phyloP scores from a whole-genome alignment of 2,329 filamentous ascomycete genomes.

The Colletotrichum spinosum region DNA sequence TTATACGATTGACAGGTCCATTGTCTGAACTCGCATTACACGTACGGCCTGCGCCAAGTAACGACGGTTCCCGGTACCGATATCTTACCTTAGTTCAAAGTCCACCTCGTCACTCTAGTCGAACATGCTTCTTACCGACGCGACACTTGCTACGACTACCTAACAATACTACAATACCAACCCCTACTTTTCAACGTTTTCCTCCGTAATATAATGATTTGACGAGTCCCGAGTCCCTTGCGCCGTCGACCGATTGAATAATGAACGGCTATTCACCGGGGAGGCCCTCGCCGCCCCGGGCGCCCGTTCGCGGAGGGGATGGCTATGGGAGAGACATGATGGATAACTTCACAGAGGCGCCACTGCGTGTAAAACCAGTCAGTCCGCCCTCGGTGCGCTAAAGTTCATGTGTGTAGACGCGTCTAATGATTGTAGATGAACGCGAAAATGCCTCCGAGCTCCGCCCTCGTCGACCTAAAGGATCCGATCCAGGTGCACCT shows the following conservation, averaged over 20 bases:
- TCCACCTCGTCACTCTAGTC: conserved; percentile 1
- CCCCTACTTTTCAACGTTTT: conserved; percentile 24
- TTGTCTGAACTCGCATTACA: conserved; percentile 10
- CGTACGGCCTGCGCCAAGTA: neutral
- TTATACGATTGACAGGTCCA: conserved; percentile 6
- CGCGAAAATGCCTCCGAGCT: conserved; percentile 63
- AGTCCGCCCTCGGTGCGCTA: conserved; percentile 41
- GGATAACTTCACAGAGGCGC: conserved; percentile 65
- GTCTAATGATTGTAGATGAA: conserved; percentile 57
- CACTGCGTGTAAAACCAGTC: conserved; percentile 68
- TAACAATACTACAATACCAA: conserved; percentile 4
- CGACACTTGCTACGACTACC: conserved; percentile 4
- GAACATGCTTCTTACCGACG: conserved; percentile 31
- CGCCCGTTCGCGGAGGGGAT: conserved; percentile 58
- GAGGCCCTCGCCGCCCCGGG: conserved; percentile 46
- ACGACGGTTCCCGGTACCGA: conserved; percentile 7
- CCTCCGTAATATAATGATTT: conserved; percentile 36
- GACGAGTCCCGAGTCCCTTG: conserved; percentile 17
- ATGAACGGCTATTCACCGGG: conserved; percentile 56
- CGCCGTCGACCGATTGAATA: conserved; percentile 22
- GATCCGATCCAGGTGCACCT: conserved; percentile 89
- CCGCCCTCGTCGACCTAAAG: conserved; percentile 69
- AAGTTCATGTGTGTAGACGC: neutral
- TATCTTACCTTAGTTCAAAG: conserved; percentile 3
- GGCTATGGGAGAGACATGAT: conserved; percentile 69